A percentile compares a stretch with the other conserved stretches of the same genome.
These are phyloP conservation scores for Colletotrichum destructivum DNA, from an alignment of 2,329 filamentous ascomycete species.

Conservation along the genomic window DNA sequence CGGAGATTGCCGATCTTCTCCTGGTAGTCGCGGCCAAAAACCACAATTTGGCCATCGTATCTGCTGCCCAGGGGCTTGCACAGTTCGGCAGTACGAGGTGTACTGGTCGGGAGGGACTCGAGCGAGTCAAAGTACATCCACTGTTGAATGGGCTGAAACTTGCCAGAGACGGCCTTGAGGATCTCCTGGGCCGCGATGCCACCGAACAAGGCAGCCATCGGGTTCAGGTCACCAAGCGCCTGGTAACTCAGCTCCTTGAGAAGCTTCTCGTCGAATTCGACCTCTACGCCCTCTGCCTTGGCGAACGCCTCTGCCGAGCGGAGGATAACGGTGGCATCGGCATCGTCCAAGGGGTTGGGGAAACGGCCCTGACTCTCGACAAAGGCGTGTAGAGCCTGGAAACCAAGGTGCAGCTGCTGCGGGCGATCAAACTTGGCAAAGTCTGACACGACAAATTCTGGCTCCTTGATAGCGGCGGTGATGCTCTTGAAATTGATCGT, in stretches of 20 bases:
- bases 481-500: slow-evolving; percentile 90
- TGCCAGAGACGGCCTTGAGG: slow-evolving; percentile 96
- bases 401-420: slow-evolving; percentile 89
- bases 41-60: slow-evolving; percentile 97
- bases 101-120: slow-evolving; percentile 88
- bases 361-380: slow-evolving; percentile 81
- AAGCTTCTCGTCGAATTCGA: slow-evolving; percentile 93
- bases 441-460: slow-evolving; percentile 92
- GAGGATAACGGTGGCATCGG: slow-evolving; percentile 84
- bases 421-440: slow-evolving; percentile 98
- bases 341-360: slow-evolving; percentile 86
- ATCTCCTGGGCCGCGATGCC: slow-evolving; percentile 95
- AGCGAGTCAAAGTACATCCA: slow-evolving; percentile 98
- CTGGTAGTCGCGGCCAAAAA: slow-evolving; percentile 94
- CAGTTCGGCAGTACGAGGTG: slow-evolving; percentile 83
- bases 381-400: slow-evolving; percentile 93
- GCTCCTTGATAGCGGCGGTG: slow-evolving; percentile 83
- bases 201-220: slow-evolving; percentile 96
- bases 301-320: slow-evolving; percentile 83
- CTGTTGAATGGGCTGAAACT: slow-evolving; percentile 95
- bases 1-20: slow-evolving; percentile 92
- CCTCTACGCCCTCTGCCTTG: slow-evolving; percentile 80
- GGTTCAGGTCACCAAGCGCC: slow-evolving; percentile 89
- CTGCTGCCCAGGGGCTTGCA: slow-evolving; percentile 89
- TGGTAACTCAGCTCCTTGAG: slow-evolving; percentile 96